Percentiles rank a stretch among this genome's conserved stretches.
phyloP scores from a whole-genome alignment of 805 yeast genomes.

The Yamadazyma philogaea region DNA sequence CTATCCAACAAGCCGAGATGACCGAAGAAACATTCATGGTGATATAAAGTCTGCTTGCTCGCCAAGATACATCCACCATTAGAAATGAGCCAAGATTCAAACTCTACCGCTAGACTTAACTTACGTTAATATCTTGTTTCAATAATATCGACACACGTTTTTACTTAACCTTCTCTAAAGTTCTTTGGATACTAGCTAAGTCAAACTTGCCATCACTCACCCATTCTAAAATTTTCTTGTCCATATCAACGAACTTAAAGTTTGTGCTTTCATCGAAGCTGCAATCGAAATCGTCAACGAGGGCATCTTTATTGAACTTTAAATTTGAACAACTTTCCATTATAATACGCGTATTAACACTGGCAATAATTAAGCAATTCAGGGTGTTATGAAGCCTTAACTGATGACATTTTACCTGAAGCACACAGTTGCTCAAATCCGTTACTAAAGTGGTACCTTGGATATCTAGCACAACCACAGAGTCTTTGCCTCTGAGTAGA shows the following conservation, averaged over 20 bases:
- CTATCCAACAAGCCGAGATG: neutral
- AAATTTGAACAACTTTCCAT: constrained; percentile 28
- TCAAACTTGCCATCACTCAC: neutral
- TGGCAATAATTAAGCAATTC: constrained; percentile 18
- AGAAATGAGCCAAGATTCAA: too few relatives aligned
- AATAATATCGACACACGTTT: too few relatives aligned
- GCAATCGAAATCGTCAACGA: constrained; percentile 31
- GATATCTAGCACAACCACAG: constrained; percentile 18
- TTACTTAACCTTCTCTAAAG: neutral
- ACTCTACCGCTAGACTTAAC: too few relatives aligned
- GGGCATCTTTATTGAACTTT: constrained; percentile 8
- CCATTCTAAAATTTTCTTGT: constrained; percentile 4
- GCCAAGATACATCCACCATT: too few relatives aligned
- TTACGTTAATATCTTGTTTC: too few relatives aligned
- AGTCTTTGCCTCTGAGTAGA: constrained; percentile 16
- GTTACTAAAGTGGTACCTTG: constrained; percentile 32
- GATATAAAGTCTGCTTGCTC: too few relatives aligned
- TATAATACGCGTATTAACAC: constrained; percentile 23
- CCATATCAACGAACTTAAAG: neutral
- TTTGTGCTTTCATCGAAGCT: constrained; percentile 1
- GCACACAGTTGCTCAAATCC: constrained; percentile 16
- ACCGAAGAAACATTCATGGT: too few relatives aligned
- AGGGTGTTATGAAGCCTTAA: constrained; percentile 24
- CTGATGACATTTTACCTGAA: constrained; percentile 29
- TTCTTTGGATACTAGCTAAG: neutral